phyloP scores from a whole-genome alignment of 208 protist genomes.

The Trypanosoma conorhini region DNA sequence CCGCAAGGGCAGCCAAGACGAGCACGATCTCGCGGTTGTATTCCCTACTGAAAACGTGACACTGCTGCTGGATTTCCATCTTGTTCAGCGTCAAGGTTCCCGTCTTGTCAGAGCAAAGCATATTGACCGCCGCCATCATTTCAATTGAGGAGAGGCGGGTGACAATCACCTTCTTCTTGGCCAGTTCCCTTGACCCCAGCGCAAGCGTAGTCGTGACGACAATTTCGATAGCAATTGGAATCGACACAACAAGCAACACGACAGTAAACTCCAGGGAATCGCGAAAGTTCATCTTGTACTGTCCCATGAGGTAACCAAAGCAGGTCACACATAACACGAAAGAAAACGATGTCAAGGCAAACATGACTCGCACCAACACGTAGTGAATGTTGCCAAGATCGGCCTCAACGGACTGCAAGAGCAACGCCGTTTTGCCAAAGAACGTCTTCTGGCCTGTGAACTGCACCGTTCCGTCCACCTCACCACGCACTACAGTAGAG shows the following conservation, averaged over 20 bases:
- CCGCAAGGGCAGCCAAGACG: slow-evolving; percentile 78
- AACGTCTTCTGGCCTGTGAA: slow-evolving; percentile 93
- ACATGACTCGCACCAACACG: slow-evolving; percentile 70
- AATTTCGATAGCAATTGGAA: slow-evolving; percentile 88
- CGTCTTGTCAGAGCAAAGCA: slow-evolving; percentile 95
- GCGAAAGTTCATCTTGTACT: slow-evolving; percentile 66
- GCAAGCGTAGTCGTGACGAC: slow-evolving; percentile 89
- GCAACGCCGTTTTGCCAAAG: slow-evolving; percentile 92
- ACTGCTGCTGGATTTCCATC: slow-evolving; percentile 86
- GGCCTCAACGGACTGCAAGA: slow-evolving; percentile 84
- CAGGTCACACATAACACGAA: slow-evolving; percentile 69
- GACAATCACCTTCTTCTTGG: slow-evolving; percentile 94
- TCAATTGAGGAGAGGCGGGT: slow-evolving; percentile 94
- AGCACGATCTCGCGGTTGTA: slow-evolving; percentile 61
- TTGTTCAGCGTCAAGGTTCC: slow-evolving; percentile 95
- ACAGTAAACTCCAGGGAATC: slow-evolving; percentile 74
- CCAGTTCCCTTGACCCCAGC: slow-evolving; percentile 90
- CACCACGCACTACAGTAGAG: slow-evolving; percentile 81
- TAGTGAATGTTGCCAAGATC: slow-evolving; percentile 72
- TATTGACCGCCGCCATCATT: slow-evolving; percentile 56
- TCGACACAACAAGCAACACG: slow-evolving; percentile 93
- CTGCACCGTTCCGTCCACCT: slow-evolving; percentile 78
- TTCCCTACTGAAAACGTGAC: slow-evolving; percentile 67
- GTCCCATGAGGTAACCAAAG: slow-evolving; percentile 78
- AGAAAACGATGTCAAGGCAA: slow-evolving; percentile 57